These are phyloP conservation scores for Thamnidium elegans DNA, from an alignment of 192 early-diverging fungal species.

Conservation along the genomic window DNA sequence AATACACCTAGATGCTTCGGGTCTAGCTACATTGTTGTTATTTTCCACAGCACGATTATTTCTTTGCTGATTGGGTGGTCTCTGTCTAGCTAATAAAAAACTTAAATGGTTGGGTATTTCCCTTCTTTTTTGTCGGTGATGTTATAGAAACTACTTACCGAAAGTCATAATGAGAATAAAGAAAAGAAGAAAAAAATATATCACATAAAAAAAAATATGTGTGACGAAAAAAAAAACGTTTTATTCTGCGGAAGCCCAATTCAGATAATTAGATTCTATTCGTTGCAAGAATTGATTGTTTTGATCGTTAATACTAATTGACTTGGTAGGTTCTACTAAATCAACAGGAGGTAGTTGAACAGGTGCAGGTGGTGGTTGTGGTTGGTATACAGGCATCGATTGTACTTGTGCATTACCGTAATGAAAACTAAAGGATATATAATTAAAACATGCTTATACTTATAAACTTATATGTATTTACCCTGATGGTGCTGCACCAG, in stretches of 20 bases:
- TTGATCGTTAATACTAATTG: slow-evolving; percentile 1
- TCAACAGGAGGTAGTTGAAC: not conserved
- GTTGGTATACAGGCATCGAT: not conserved
- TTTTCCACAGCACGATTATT: too few relatives aligned
- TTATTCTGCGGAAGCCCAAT: not conserved
- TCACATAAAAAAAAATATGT: too few relatives aligned
- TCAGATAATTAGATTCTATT: not conserved
- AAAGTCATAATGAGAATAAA: not conserved
- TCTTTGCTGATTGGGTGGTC: too few relatives aligned
- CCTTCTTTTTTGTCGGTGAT: not conserved
- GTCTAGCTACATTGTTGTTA: not conserved
- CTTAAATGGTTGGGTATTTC: not conserved
- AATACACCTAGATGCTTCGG: not conserved
- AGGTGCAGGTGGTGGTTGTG: not conserved
- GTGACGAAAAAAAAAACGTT: too few relatives aligned
- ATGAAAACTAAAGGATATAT: too few relatives aligned
- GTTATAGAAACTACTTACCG: not conserved
- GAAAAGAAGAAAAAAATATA: not conserved
- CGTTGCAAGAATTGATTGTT: slow-evolving; percentile 4
- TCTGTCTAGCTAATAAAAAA: too few relatives aligned
- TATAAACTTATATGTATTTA: too few relatives aligned
- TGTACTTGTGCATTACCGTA: too few relatives aligned
- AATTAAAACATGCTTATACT: too few relatives aligned
- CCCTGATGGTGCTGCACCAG: not conserved
- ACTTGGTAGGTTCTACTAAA: slow-evolving; percentile 10